A percentile compares a stretch with the other conserved stretches of the same genome.
Evolutionary conservation across 2,329 filamentous ascomycete genomes (phyloP).

Genomic region (Trichoderma brevicompactum): DNA sequence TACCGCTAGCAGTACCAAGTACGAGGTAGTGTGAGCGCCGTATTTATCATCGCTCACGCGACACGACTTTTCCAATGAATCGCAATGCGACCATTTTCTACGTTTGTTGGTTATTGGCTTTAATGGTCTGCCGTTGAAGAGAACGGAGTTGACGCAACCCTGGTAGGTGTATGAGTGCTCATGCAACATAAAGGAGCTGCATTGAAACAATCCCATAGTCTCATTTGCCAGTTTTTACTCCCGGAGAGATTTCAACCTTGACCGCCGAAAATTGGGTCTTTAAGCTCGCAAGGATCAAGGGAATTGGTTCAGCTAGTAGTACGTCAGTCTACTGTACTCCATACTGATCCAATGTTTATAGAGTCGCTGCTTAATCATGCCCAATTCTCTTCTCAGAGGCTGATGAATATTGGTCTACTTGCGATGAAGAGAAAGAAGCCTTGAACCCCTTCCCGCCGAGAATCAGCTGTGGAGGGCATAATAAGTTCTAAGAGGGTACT

Average conservation of each 20-base stretch:
- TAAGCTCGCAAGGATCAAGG: background rate
- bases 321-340: too few species aligned
- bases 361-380: too few species aligned
- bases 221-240: background rate
- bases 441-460: background rate
- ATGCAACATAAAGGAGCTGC: background rate
- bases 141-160: background rate
- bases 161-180: background rate
- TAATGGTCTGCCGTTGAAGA: background rate
- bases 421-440: background rate
- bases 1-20: background rate
- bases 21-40: too few species aligned
- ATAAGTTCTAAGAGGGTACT: background rate
- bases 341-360: too few species aligned
- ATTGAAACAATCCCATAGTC: background rate
- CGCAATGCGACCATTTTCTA: background rate
- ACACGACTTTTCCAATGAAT: background rate
- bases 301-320: background rate
- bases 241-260: background rate
- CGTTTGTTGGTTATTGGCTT: background rate
- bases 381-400: too few species aligned
- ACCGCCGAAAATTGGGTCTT: background rate
- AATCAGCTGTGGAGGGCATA: background rate
- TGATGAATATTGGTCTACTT: too few species aligned
- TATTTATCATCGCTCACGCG: slow-evolving; percentile 20